Conservation (phyloP, 225 moss, liverwort and hornwort species). For the Polytrichum commune region DNA sequence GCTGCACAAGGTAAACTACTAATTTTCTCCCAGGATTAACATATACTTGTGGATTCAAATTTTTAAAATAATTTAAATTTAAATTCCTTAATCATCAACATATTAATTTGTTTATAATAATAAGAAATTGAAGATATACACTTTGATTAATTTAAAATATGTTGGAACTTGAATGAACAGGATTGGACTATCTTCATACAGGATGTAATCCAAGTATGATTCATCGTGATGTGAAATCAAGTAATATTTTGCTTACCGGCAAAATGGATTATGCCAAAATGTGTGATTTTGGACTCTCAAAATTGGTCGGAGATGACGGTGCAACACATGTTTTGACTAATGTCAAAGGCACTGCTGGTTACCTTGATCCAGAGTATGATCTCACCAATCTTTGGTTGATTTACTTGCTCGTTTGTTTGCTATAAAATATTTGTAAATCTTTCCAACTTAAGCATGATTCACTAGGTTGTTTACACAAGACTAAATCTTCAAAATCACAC, state of each 20-base stretch:
- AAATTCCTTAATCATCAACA: neutral
- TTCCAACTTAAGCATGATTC: neutral
- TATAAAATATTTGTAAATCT: neutral
- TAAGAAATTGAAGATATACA: too few relatives aligned
- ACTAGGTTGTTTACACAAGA: neutral
- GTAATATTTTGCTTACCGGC: slow-evolving; percentile 32
- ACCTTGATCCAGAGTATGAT: slow-evolving; percentile 35
- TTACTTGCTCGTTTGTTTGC: neutral
- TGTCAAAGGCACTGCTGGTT: slow-evolving; percentile 27
- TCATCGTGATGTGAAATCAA: slow-evolving; percentile 35
- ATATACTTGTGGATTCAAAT: too few relatives aligned
- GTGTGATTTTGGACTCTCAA: slow-evolving; percentile 28
- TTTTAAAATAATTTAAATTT: neutral
- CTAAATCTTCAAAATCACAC: neutral
- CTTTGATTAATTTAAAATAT: neutral
- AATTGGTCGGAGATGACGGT: slow-evolving; percentile 3
- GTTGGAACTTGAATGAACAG: neutral
- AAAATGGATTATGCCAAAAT: slow-evolving; percentile 22
- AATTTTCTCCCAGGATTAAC: neutral
- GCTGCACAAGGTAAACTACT: slow-evolving; percentile 25
- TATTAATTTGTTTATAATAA: neutral
- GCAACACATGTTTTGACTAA: slow-evolving; percentile 24
- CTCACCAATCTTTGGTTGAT: neutral
- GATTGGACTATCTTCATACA: slow-evolving; percentile 26
- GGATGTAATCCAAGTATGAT: slow-evolving; percentile 26